Conservation (phyloP, 768 basidiomycete genomes). For the Podaxis sp. region DNA sequence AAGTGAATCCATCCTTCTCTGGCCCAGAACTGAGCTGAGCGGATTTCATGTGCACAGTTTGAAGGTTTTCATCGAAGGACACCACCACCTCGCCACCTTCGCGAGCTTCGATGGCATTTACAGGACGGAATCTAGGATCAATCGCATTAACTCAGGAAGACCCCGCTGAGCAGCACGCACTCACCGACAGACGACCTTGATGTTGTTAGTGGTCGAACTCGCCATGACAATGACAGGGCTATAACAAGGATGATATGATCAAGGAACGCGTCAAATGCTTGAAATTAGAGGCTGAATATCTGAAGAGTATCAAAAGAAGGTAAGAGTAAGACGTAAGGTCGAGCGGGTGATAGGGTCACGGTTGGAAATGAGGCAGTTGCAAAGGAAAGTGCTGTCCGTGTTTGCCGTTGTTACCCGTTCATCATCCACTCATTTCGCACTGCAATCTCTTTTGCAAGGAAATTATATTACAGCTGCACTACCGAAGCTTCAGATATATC, state of each 20-base stretch:
- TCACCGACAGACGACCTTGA: slow-evolving; percentile 99
- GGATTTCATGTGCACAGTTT: slow-evolving; percentile 77
- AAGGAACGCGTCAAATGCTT: slow-evolving; percentile 13
- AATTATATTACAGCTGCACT: slow-evolving; percentile 8
- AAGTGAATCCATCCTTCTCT: slow-evolving; percentile 96
- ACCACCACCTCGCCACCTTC: slow-evolving; percentile 90
- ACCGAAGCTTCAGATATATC: background rate
- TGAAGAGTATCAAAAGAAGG: slow-evolving; percentile 12
- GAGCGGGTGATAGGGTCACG: slow-evolving; percentile 1
- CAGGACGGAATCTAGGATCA: slow-evolving; percentile 79
- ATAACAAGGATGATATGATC: background rate
- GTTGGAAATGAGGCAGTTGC: slow-evolving; percentile 10
- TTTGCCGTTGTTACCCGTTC: slow-evolving; percentile 12
- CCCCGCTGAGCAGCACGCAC: slow-evolving; percentile 24
- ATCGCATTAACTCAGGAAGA: background rate
- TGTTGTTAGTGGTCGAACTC: slow-evolving; percentile 67
- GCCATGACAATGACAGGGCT: slow-evolving; percentile 35
- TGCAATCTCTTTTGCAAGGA: background rate
- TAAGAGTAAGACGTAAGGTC: slow-evolving; percentile 8
- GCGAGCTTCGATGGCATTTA: slow-evolving; percentile 85
- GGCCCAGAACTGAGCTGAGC: slow-evolving; percentile 69
- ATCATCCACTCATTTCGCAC: background rate
- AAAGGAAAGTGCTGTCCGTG: background rate
- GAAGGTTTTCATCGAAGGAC: slow-evolving; percentile 80
- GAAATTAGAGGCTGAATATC: slow-evolving; percentile 11